Evolutionary conservation across 805 yeast species (phyloP).

Genomic region (Kuraishia molischiana): DNA sequence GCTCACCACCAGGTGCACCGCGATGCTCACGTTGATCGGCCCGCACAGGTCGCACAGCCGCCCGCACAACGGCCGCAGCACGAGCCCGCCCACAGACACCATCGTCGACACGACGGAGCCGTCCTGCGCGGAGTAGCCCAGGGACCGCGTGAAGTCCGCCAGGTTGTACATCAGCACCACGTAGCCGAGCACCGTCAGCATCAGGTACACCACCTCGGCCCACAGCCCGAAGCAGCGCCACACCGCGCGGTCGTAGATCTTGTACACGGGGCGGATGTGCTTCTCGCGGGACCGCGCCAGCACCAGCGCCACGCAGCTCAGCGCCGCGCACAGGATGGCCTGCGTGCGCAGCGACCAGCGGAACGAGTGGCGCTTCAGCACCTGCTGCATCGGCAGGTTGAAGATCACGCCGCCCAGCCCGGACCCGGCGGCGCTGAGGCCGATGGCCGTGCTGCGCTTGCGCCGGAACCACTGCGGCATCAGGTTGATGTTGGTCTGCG

Average conservation of each 20-base stretch:
- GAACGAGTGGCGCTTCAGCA: slow-evolving; percentile 26
- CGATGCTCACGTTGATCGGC: slow-evolving; percentile 33
- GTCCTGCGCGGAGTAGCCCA: slow-evolving; percentile 45
- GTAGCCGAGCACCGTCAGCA: slow-evolving; percentile 48
- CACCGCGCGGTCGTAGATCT: slow-evolving; percentile 30
- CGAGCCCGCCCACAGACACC: slow-evolving; percentile 45
- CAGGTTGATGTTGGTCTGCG: slow-evolving; percentile 48
- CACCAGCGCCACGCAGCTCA: slow-evolving; percentile 21
- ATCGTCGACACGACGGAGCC: slow-evolving; percentile 52
- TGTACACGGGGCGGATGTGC: slow-evolving; percentile 23
- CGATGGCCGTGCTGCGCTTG: slow-evolving; percentile 45
- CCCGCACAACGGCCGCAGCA: slow-evolving; percentile 52
- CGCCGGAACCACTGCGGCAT: slow-evolving; percentile 66
- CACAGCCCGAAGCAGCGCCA: slow-evolving; percentile 30
- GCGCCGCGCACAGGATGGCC: slow-evolving; percentile 26
- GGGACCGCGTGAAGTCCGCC: slow-evolving; percentile 47
- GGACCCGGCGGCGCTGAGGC: slow-evolving; percentile 38
- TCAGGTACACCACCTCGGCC: slow-evolving; percentile 28
- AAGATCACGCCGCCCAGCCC: slow-evolving; percentile 44
- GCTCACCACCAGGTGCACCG: slow-evolving; percentile 27
- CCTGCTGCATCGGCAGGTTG: slow-evolving; percentile 36
- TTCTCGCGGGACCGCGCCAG: slow-evolving; percentile 28
- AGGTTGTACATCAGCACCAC: slow-evolving; percentile 49
- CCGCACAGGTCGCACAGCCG: slow-evolving; percentile 40
- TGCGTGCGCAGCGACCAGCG: slow-evolving; percentile 44